Evolutionary conservation across 176 grass and related monocot genomes (phyloP), one percentile per base, ranked within the genome.

Genomic region (Raddia guianensis): DNA sequence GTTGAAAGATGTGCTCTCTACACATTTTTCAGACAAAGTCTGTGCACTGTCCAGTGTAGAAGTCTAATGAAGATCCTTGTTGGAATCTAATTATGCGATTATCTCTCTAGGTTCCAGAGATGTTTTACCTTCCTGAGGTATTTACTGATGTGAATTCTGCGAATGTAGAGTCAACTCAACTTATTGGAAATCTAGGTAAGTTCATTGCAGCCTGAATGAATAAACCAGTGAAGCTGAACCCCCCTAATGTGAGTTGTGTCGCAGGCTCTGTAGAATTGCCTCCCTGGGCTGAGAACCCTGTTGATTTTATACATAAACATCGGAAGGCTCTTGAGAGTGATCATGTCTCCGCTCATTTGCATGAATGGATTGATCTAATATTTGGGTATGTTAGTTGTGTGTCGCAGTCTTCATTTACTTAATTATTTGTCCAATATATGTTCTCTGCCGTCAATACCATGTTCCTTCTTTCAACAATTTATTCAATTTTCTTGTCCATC

Each of bases 321-420:
- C 86, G 88, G 19, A 89, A 86, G 66, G 96, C 92, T 87, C 90
- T 98, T 82, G 96, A 98, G 90, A 93, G 90, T 67, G 96, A 98
- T 70, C 82, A 98, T 85, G 92, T 95, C 21, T 98, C 96, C 16
- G 67, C 90, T 82, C 84, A 84, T 89, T 89, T 98, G 63, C 86
- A 98, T 86, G 90, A 95, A 75, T 98, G 96, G 96, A 93, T 98
- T 14, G 96, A 98, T 81, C 86, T 98, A 63, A 98, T 98, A 83
- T 98, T 98, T 80, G 96, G 96, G 92, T 98, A 98, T 19, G 78
- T 72, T 85, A 76, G 47, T 68, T 58, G 10, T 85, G 34, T 79
- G 7, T 12, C 72, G 27, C 20, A 48, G 42, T 9, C 15, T 85
- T 66, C 14, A 51, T 83, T 76, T 71, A 50, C 27, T 81, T 21